Evolutionary conservation across 2,329 filamentous ascomycete species (phyloP), one percentile per base, ranked within the genome.

Genomic region (Bipolaris sorokiniana): DNA sequence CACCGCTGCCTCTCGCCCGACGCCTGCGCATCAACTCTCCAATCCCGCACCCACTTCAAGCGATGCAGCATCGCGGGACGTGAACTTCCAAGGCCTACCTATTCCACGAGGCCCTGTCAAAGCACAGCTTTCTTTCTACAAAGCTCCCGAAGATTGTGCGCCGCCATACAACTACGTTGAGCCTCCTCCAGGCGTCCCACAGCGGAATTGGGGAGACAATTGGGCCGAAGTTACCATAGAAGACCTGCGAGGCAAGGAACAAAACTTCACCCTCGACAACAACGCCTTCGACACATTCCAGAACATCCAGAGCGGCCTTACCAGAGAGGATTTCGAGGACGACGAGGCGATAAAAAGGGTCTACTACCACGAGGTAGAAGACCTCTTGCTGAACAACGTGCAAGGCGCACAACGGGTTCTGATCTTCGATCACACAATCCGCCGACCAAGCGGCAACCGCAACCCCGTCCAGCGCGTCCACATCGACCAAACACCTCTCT

Each of bases 371-470:
- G 92, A 97, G 73, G 85, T 96, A 7, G 89, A 93, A 77, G 75
- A 83, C 47, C 79, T 96, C 23, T 80, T 97, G 0, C 79, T 92
- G 2, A 78, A 85, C 13, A 76, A 86, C 55, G 81, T 96, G 15
- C 87, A 88, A 0, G 90, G 89, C 51, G 83, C 85, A 23, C 82
- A 84, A 54, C 82, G 83, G 4, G 81, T 96, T 28, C 80, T 91
- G 65, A 79, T 96, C 71, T 97, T 96, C 78, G 92, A 96, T 80
- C 90, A 97, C 79, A 96, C 92, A 7, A 86, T 96, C 74, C 89
- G 92, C n/a, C 85, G 90, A 40, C 83, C 86, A 0, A 76, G 80
- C 51, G 84, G 89, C 0, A 75, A 76, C n/a, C 85, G 92, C 46
- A 81, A 79, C 1, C 91, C 92, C 1, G 91, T 96, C 0, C 85